Percentiles rank a stretch among this genome's conserved stretches.
Evolutionary conservation across 345 rosid species (phyloP).

Genomic region (Noccaea caerulescens): DNA sequence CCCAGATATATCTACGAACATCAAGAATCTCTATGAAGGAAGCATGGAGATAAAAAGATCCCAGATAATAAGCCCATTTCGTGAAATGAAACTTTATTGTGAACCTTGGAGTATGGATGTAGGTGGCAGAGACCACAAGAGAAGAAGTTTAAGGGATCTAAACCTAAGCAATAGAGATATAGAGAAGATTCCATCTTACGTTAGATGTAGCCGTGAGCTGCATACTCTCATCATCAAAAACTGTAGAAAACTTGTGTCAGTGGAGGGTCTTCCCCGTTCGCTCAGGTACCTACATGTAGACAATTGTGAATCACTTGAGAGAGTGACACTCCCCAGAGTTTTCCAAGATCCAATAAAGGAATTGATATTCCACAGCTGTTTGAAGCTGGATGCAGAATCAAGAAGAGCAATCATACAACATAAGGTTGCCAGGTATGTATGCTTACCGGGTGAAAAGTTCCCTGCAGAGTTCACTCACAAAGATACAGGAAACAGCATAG

Average conservation of each 20-base stretch:
- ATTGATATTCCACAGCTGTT: not conserved
- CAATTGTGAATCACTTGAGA: not conserved
- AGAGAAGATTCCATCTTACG: not conserved
- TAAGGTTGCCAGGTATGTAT: not conserved
- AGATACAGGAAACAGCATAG: not conserved
- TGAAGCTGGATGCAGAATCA: not conserved
- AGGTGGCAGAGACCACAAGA: too few species aligned
- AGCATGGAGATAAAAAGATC: too few species aligned
- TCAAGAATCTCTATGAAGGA: not conserved
- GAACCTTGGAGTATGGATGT: too few species aligned
- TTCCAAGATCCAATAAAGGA: too few species aligned
- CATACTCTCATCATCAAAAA: fast-evolving
- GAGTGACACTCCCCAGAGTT: too few species aligned
- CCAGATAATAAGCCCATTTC: too few species aligned
- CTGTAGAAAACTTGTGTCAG: not conserved
- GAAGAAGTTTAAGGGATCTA: not conserved
- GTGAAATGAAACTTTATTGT: too few species aligned
- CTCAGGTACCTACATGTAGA: not conserved
- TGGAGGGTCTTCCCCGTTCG: not conserved
- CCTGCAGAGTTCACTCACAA: not conserved
- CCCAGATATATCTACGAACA: constrained; percentile 18
- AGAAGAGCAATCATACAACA: not conserved
- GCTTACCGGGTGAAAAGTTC: constrained; percentile 1
- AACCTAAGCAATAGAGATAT: not conserved
- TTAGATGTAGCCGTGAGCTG: not conserved